Evolutionary conservation across 2,329 filamentous ascomycete species (phyloP), one percentile per base, ranked within the genome.

Genomic region (Colletotrichum paranaense): DNA sequence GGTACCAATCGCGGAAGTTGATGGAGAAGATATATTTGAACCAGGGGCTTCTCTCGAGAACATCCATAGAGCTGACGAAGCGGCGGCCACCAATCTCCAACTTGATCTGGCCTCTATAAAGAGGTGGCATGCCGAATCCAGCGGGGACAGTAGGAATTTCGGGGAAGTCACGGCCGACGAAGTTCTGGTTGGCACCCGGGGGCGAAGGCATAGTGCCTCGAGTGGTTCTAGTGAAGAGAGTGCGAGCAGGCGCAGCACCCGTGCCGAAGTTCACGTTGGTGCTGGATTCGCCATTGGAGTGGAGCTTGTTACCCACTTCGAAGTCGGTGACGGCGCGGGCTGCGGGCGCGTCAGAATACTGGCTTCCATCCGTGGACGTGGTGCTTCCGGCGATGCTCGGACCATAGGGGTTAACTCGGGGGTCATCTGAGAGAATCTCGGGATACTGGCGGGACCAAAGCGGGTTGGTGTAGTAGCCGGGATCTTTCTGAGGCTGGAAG

Each of bases 51-150:
- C 63, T 62, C 30, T 57, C 59, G 28, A 75, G 67, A 3, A 74
- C 55, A 12, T 71, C 52, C n/a, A 65, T 68, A 30, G 69, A 75
- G 12, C 73, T 74, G n/a, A 65, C 42, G 70, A 76, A 76, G 8
- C 53, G 64, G 24, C 67, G 68, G 49, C 72, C 76, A 49, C 76
- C 74, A 12, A 77, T 68, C 24, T 77, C 70, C 26, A 77, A 26
- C 49, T 62, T 63, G 12, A 75, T 57, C 9, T 57, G 64, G 42
- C 58, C 42, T 14, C 38, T 42, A 28, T 60, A 73, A 22, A 30
- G 19, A 30, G 71, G 71, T 1, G 71, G 68, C 5, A 56, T 59
- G 19, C 28, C 35, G 28, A 66, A 66, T 5, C 57, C 56, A n/a
- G 62, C 16, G 5, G 67, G 49, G 19, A 35, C 32, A 7, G 30